These are phyloP conservation scores for Botryosphaeria dothidea DNA, from an alignment of 2,329 filamentous ascomycete species.

Conservation along the genomic window DNA sequence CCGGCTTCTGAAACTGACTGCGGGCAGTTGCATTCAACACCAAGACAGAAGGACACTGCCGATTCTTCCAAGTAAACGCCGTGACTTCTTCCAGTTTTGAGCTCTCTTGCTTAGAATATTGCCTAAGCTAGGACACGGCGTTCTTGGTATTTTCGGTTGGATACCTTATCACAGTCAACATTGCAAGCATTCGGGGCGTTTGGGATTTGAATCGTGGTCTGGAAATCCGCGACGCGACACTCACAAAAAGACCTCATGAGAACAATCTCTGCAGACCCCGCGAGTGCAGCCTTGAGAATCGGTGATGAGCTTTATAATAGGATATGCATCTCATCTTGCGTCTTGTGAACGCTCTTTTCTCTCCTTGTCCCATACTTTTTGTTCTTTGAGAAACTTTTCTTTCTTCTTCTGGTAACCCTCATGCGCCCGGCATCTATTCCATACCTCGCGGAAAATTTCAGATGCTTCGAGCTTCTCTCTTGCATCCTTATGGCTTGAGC, in stretches of 20 bases:
- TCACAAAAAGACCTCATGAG: too few relatives aligned
- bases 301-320: too few relatives aligned
- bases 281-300: too few relatives aligned
- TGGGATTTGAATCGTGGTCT: too few relatives aligned
- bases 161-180: neutral
- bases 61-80: too few relatives aligned
- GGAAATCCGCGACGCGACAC: too few relatives aligned
- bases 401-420: constrained; percentile 49
- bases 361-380: constrained; percentile 44
- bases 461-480: constrained; percentile 54
- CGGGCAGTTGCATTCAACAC: constrained; percentile 2
- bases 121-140: neutral
- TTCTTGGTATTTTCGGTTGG: neutral
- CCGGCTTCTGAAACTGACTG: neutral
- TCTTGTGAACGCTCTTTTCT: neutral
- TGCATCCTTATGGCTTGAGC: constrained; percentile 46
- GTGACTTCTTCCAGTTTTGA: too few relatives aligned
- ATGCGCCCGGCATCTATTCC: constrained; percentile 49
- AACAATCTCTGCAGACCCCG: too few relatives aligned
- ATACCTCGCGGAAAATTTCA: constrained; percentile 50
- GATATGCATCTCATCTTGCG: too few relatives aligned
- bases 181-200: too few relatives aligned
- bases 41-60: neutral
- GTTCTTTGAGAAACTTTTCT: constrained; percentile 49
- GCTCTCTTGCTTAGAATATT: too few relatives aligned